Evolutionary conservation across 1,284 basidiomycete species (phyloP).

Genomic region (Ganoderma boninense): DNA sequence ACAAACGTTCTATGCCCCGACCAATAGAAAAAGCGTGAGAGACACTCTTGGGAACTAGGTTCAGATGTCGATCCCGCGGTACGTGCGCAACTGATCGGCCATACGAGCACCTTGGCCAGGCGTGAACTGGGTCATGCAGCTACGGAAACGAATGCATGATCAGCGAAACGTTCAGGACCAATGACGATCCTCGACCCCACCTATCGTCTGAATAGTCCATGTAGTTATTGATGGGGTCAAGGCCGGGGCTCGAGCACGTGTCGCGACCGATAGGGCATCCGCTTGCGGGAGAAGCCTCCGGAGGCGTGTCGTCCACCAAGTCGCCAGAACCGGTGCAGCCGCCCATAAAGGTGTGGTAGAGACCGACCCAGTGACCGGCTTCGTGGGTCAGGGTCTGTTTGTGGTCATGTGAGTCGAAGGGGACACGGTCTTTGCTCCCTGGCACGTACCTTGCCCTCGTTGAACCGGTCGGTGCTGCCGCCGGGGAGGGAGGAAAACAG

Average conservation of each 20-base stretch:
- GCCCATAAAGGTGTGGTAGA: constrained; percentile 68
- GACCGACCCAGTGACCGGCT: constrained; percentile 63
- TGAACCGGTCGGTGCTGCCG: constrained; percentile 52
- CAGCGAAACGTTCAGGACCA: not conserved
- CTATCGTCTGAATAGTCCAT: constrained; percentile 37
- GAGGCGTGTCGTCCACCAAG: constrained; percentile 58
- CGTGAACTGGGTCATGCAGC: constrained; percentile 59
- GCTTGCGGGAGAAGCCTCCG: constrained; percentile 51
- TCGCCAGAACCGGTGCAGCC: constrained; percentile 60
- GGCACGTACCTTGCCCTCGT: constrained; percentile 45
- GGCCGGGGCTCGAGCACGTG: constrained; percentile 52
- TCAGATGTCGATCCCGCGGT: constrained; percentile 49
- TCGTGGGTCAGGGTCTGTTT: constrained; percentile 61
- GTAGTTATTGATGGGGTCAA: constrained; percentile 50
- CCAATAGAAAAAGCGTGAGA: not conserved
- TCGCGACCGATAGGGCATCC: constrained; percentile 57
- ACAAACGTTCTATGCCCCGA: not conserved
- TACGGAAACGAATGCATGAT: constrained; percentile 4
- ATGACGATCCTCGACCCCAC: constrained; percentile 15
- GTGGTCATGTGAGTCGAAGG: not conserved
- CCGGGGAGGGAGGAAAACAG: constrained; percentile 59
- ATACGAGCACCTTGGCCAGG: constrained; percentile 52
- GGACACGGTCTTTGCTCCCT: not conserved
- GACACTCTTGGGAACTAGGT: not conserved
- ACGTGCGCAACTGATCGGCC: constrained; percentile 53